A percentile compares a stretch with the other conserved stretches of the same genome.
These are phyloP conservation scores for Stylosanthes scabra DNA, from an alignment of 331 rosid genomes.

Conservation along the genomic window DNA sequence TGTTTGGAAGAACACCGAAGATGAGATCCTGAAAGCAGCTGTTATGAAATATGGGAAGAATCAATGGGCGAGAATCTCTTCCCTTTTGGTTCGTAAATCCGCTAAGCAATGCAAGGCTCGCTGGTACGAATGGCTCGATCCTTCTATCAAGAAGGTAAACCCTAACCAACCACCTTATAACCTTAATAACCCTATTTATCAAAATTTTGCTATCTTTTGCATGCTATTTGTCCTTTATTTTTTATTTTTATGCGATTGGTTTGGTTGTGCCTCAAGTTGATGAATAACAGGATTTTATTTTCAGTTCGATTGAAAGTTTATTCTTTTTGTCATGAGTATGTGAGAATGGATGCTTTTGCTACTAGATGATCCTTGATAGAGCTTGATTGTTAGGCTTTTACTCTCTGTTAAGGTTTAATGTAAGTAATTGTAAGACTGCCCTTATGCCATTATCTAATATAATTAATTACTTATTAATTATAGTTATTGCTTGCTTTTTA, in stretches of 20 bases:
- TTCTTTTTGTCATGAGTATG: not conserved
- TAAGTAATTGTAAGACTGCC: not conserved
- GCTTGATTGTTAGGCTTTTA: not conserved
- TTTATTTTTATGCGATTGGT: not conserved
- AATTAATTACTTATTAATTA: not conserved
- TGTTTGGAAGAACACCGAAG: conserved; percentile 97
- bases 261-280: not conserved
- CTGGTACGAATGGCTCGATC: conserved; percentile 98
- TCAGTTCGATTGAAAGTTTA: not conserved
- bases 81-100: conserved; percentile 91
- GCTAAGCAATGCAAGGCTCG: conserved; percentile 98
- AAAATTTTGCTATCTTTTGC: not conserved
- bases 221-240: not conserved
- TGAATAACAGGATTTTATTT: not conserved
- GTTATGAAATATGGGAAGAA: conserved; percentile 95
- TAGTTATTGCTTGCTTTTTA: not conserved
- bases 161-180: not conserved
- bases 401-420: not conserved
- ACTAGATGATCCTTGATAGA: not conserved
- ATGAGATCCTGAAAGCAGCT: conserved; percentile 95
- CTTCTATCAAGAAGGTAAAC: conserved; percentile 85
- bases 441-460: not conserved
- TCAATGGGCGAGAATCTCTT: conserved; percentile 97
- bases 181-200: not conserved
- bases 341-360: not conserved